These are phyloP conservation scores for Glonium stellatum DNA, from an alignment of 495 filamentous ascomycete species.

Conservation along the genomic window DNA sequence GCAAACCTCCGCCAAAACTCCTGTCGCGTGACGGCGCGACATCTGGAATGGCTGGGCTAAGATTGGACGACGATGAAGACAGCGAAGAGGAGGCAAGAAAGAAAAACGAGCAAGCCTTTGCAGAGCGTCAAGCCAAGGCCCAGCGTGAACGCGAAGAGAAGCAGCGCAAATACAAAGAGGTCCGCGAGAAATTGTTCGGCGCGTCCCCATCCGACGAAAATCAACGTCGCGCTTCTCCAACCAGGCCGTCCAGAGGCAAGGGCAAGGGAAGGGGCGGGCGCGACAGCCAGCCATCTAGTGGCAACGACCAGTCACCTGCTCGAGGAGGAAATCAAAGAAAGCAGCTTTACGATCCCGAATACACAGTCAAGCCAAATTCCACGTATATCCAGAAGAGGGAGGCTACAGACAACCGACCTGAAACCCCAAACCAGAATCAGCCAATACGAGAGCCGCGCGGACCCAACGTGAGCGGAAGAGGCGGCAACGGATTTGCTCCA, in stretches of 20 bases:
- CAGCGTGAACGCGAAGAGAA: constrained; percentile 77
- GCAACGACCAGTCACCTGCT: constrained; percentile 39
- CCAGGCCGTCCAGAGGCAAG: constrained; percentile 25
- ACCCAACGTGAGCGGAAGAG: constrained; percentile 67
- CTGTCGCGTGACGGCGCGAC: constrained; percentile 44
- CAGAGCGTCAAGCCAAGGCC: constrained; percentile 66
- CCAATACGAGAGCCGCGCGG: constrained; percentile 64
- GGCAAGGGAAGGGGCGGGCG: constrained; percentile 27
- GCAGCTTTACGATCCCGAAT: constrained; percentile 70
- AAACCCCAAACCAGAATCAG: constrained; percentile 46
- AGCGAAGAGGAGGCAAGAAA: constrained; percentile 62
- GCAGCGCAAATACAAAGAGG: constrained; percentile 80
- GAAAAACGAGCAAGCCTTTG: constrained; percentile 50
- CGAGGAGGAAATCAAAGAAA: constrained; percentile 34
- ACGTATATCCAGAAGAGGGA: constrained; percentile 49
- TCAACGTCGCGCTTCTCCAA: constrained; percentile 56
- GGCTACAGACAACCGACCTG: constrained; percentile 38
- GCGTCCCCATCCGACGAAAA: constrained; percentile 47
- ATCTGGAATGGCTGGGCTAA: constrained; percentile 49
- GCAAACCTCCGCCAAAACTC: constrained; percentile 58
- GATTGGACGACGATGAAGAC: constrained; percentile 50
- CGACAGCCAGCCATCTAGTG: constrained; percentile 46
- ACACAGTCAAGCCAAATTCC: constrained; percentile 53
- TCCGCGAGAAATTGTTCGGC: constrained; percentile 75
- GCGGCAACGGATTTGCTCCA: constrained; percentile 58